Percentiles rank a stretch among this genome's conserved stretches.
These are phyloP conservation scores for Mayamaea pseudoterrestris DNA, from an alignment of 108 stramenopile genomes.

Conservation along the genomic window DNA sequence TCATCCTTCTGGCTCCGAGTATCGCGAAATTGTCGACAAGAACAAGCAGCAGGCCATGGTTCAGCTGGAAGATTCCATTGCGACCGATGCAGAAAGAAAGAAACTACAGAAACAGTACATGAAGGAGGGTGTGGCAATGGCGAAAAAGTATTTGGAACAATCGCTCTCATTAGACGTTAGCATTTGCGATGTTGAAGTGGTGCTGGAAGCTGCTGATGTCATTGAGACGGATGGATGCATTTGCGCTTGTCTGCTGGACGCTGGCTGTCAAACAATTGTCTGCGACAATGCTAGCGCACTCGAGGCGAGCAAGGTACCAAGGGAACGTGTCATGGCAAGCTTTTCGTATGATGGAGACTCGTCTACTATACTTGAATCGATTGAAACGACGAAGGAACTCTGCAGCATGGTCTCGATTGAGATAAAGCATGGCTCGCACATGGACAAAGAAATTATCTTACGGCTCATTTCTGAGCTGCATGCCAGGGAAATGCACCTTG, in stretches of 20 bases:
- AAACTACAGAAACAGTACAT: conserved; percentile 61
- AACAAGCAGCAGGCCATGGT: conserved; percentile 26
- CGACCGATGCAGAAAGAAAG: conserved; percentile 29
- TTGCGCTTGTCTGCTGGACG: conserved; percentile 67
- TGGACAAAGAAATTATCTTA: background rate
- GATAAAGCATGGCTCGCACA: too few species aligned
- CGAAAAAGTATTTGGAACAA: conserved; percentile 34
- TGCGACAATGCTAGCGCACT: conserved; percentile 39
- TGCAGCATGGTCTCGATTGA: too few species aligned
- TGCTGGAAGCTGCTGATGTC: conserved; percentile 24
- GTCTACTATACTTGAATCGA: background rate
- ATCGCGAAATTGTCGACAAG: conserved; percentile 42
- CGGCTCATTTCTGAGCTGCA: background rate
- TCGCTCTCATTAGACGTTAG: conserved; percentile 57
- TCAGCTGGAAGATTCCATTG: background rate
- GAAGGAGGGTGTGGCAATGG: conserved; percentile 65
- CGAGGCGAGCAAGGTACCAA: conserved; percentile 51
- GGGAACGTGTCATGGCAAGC: conserved; percentile 52
- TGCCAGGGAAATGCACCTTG: background rate
- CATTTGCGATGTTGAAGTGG: conserved; percentile 58
- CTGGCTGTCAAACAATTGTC: conserved; percentile 54
- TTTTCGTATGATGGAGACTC: conserved; percentile 7
- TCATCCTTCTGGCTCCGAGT: conserved; percentile 15
- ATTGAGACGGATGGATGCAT: conserved; percentile 57
- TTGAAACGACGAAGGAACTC: too few species aligned